Evolutionary conservation across 495 filamentous ascomycete species (phyloP).

Genomic region (Aspergillus indologenus): DNA sequence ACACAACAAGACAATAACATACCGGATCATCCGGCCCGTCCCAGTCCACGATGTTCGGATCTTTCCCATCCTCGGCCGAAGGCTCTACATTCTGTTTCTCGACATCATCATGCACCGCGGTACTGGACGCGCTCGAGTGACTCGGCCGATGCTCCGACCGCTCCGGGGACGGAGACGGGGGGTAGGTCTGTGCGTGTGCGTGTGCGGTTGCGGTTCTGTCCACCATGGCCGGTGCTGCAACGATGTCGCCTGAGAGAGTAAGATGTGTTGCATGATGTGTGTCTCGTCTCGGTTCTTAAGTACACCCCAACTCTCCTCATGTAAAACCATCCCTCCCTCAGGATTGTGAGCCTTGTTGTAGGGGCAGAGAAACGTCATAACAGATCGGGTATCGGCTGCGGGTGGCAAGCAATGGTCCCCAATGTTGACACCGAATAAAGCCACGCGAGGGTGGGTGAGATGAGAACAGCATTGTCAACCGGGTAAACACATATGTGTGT

Average conservation of each 20-base stretch:
- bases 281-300: neutral
- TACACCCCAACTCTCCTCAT: neutral
- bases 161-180: neutral
- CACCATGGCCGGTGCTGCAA: neutral
- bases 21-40: constrained; percentile 3
- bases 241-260: neutral
- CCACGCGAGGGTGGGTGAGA: neutral
- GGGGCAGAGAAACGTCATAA: neutral
- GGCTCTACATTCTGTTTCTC: neutral
- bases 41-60: constrained; percentile 3
- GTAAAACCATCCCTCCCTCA: neutral
- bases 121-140: neutral
- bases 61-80: neutral
- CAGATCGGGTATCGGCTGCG: neutral
- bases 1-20: neutral
- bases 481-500: neutral
- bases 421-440: neutral
- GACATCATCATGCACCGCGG: neutral
- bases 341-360: neutral
- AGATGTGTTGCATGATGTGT: neutral
- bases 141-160: neutral
- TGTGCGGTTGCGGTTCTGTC: no score
- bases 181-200: neutral
- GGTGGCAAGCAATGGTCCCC: neutral
- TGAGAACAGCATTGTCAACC: neutral